Percentiles rank a stretch among this genome's conserved stretches.
phyloP scores from a whole-genome alignment of 2,329 filamentous ascomycete genomes.

The Colletotrichum incanum region DNA sequence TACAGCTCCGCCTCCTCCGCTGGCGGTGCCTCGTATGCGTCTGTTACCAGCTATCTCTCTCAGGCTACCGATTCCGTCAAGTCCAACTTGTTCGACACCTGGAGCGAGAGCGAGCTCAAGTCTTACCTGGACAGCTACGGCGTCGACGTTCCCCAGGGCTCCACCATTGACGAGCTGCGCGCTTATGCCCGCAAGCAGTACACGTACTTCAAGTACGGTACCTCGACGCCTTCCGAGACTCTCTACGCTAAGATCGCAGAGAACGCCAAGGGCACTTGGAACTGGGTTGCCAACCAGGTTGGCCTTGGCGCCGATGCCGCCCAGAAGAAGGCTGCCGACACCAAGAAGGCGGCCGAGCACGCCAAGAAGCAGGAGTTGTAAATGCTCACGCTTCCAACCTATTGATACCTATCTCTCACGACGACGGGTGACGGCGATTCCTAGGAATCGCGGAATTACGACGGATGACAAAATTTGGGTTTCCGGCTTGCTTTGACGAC shows the following conservation, averaged over 20 bases:
- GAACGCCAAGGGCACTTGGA: conserved; percentile 62
- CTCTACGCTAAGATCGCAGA: conserved; percentile 76
- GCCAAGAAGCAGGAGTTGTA: conserved; percentile 65
- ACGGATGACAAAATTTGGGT: conserved; percentile 43
- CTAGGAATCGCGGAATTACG: conserved; percentile 21
- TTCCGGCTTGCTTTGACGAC: conserved; percentile 36
- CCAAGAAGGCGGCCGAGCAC: conserved; percentile 51
- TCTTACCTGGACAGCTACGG: conserved; percentile 86
- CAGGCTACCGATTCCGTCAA: conserved; percentile 77
- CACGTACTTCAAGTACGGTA: conserved; percentile 85
- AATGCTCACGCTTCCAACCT: conserved; percentile 38
- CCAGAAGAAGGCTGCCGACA: conserved; percentile 59
- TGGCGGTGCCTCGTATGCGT: conserved; percentile 73
- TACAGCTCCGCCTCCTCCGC: conserved; percentile 73
- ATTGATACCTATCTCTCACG: not conserved
- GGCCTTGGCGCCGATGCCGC: conserved; percentile 64
- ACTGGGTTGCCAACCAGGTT: conserved; percentile 68
- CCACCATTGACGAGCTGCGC: conserved; percentile 77
- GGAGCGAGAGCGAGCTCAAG: conserved; percentile 83
- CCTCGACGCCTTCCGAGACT: conserved; percentile 75
- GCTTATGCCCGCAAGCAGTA: conserved; percentile 81
- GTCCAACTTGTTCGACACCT: conserved; percentile 78
- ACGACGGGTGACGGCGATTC: conserved; percentile 13
- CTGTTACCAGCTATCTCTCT: conserved; percentile 79
- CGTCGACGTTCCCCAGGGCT: conserved; percentile 76